Conservation (phyloP, 2,329 filamentous ascomycete species). For the Xylogone sp. region DNA sequence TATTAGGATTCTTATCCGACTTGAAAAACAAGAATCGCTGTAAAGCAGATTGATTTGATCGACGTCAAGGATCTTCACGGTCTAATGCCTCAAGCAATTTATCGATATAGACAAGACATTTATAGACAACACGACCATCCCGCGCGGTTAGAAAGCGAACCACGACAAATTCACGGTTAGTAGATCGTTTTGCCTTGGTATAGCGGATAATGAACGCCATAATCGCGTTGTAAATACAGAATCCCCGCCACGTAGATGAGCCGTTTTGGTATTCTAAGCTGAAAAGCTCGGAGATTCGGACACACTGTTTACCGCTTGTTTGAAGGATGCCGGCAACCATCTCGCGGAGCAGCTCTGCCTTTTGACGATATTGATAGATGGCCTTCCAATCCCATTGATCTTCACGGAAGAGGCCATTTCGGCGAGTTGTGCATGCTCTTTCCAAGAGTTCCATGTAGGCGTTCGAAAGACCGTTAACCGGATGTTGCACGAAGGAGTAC, state of each 20-base stretch:
- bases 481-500: conserved; percentile 8
- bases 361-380: conserved; percentile 1
- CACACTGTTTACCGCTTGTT: background rate
- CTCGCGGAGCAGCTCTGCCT: conserved; percentile 1
- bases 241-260: background rate
- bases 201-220: background rate
- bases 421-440: conserved; percentile 5
- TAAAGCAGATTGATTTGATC: too few relatives aligned
- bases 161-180: conserved; percentile 3
- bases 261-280: background rate
- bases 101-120: background rate
- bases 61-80: too few relatives aligned
- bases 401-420: too few relatives aligned
- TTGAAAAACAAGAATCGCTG: too few relatives aligned
- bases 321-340: conserved; percentile 1
- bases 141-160: background rate
- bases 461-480: conserved; percentile 3
- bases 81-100: too few relatives aligned
- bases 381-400: conserved; percentile 4
- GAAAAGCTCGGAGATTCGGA: conserved; percentile 1
- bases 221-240: conserved; percentile 3
- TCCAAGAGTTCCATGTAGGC: conserved; percentile 6
- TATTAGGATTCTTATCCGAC: too few relatives aligned
- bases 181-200: conserved; percentile 4
- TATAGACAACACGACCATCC: background rate